Conservation (phyloP, 176 grass and related monocot species). For the Phyllostachys edulis region DNA sequence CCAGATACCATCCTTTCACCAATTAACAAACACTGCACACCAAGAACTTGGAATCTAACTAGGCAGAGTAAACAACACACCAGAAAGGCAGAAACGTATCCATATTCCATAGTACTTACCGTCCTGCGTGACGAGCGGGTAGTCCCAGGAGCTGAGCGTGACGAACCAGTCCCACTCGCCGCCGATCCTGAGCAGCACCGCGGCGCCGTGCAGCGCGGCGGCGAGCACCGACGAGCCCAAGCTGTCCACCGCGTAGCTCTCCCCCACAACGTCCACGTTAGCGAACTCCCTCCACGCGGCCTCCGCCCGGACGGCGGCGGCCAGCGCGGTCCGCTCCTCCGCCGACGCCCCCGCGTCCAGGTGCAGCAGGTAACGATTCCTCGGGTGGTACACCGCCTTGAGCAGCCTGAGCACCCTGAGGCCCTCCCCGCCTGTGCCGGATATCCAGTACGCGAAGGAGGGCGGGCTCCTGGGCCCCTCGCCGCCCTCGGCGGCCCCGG, state of each 20-base stretch:
- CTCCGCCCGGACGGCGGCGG: neutral
- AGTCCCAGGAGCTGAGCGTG: slow-evolving; percentile 59
- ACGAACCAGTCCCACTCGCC: slow-evolving; percentile 65
- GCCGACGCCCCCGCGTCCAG: slow-evolving; percentile 41
- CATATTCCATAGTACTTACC: slow-evolving; percentile 23
- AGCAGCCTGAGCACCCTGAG: slow-evolving; percentile 43
- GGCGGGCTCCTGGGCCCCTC: slow-evolving; percentile 11
- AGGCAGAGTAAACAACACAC: neutral
- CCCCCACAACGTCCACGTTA: slow-evolving; percentile 50
- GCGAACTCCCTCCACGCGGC: slow-evolving; percentile 31
- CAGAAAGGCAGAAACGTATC: neutral
- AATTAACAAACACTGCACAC: neutral
- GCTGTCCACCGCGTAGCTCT: slow-evolving; percentile 41
- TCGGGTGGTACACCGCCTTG: slow-evolving; percentile 55
- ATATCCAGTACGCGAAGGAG: slow-evolving; percentile 62
- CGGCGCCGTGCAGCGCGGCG: slow-evolving; percentile 58
- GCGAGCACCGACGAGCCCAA: slow-evolving; percentile 48
- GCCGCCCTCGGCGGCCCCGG: neutral
- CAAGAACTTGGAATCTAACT: neutral
- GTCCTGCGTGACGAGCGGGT: slow-evolving; percentile 69
- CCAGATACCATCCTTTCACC: neutral
- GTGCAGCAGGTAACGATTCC: slow-evolving; percentile 65
- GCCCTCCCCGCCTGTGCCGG: slow-evolving; percentile 48
- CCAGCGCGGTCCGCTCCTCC: slow-evolving; percentile 33
- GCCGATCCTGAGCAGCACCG: slow-evolving; percentile 45